phyloP scores from a whole-genome alignment of 164 flowering plant species.

The Nymphaea thermarum region DNA sequence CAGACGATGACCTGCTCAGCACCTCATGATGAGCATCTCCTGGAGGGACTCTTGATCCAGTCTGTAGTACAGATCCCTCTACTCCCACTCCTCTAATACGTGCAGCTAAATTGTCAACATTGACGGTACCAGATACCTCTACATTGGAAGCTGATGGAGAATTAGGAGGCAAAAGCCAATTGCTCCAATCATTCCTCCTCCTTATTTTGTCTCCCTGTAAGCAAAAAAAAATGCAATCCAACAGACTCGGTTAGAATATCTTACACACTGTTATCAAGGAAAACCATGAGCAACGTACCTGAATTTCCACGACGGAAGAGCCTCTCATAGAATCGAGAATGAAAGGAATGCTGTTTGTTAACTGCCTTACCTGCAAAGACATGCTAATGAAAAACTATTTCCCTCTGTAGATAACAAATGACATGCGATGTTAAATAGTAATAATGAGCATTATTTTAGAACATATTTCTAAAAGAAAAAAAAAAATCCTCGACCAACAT shows the following conservation, averaged over 20 bases:
- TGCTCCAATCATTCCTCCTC: slow-evolving; percentile 45
- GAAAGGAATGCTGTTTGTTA: slow-evolving; percentile 30
- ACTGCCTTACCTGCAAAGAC: slow-evolving; percentile 37
- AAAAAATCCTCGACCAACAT: too few species aligned
- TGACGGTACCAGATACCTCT: slow-evolving; percentile 12
- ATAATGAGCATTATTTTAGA: too few species aligned
- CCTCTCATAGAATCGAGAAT: slow-evolving; percentile 43
- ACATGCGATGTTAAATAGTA: too few species aligned
- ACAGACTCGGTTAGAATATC: neutral
- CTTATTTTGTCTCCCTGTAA: slow-evolving; percentile 53
- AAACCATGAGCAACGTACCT: slow-evolving; percentile 19
- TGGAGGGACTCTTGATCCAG: slow-evolving; percentile 5
- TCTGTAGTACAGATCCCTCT: slow-evolving; percentile 18
- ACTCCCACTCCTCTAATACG: slow-evolving; percentile 23
- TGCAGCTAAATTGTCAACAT: slow-evolving; percentile 13
- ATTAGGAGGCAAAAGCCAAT: slow-evolving; percentile 22
- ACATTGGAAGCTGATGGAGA: slow-evolving; percentile 9
- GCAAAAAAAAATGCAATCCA: neutral
- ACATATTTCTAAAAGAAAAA: too few species aligned
- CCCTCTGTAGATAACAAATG: too few species aligned
- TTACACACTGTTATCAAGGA: neutral
- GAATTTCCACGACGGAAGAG: slow-evolving; percentile 48
- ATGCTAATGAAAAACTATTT: too few species aligned
- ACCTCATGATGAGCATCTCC: slow-evolving; percentile 12
- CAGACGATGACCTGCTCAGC: slow-evolving; percentile 13